Evolutionary conservation across 176 grass and related monocot genomes (phyloP), one percentile per base, ranked within the genome.

Genomic region (Raddia guianensis): DNA sequence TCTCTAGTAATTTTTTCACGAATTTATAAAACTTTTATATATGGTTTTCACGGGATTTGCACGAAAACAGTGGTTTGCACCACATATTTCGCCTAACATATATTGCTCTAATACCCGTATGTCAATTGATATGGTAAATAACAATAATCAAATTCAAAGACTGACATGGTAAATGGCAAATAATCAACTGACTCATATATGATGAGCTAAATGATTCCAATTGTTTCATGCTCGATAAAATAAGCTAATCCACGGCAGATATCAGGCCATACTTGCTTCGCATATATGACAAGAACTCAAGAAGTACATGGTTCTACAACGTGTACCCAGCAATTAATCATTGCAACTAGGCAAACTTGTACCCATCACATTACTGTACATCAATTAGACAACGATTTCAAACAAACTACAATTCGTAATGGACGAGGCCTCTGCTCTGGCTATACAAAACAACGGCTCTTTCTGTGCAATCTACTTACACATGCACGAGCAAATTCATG

Each of bases 381-480:
- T 18, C 46, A 7, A 49, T 45, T 37, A 68, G 55, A 12, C 18
- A 49, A 69, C 33, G 53, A 49, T 66, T 86, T 69, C 35, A 35
- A 35, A 13, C 55, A 33, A 54, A 4, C 33, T 16, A 70, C 43
- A 82, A 9, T 52, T 54, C 8, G 40, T 48, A 54, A 5, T 68
- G 34, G 53, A 9, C 61, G 16, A 64, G 0, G 2, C 60, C 16
- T 42, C 80, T 63, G 57, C 33, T 48, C 80, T 51, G 70, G 35
- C 47, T 27, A 47, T 53, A 80, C 32, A 12, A 48, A 55, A 49
- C 5, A 49, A 63, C 9, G 20, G 16, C 32, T 55, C 49, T 55
- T 48, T 74, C 57, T 46, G 27, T 14, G 44, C 72, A 80, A 35
- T 66, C 70, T 33, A 62, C 18, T 56, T 42, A 68, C 63, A 60